A percentile compares a stretch with the other conserved stretches of the same genome.
Conservation (phyloP, 176 grass and related monocot species). For the Oryza rufipogon region DNA sequence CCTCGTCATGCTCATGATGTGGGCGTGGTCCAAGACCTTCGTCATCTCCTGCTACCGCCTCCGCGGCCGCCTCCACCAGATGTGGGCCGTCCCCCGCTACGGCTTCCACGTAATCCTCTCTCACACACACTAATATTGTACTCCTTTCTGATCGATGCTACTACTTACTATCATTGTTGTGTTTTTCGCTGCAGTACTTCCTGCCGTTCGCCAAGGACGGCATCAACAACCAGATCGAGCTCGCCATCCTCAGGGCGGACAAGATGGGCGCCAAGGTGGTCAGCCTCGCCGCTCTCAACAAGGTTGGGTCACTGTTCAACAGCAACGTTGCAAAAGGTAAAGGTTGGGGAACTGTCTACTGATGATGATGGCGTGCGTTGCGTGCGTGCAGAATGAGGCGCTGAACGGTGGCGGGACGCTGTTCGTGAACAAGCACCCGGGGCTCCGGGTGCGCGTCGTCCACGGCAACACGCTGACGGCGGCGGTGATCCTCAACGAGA, state of each 20-base stretch:
- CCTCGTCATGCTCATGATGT: constrained; percentile 64
- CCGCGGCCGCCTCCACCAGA: constrained; percentile 55
- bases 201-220: constrained; percentile 73
- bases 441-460: constrained; percentile 76
- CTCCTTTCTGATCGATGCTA: not conserved
- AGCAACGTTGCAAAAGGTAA: no score
- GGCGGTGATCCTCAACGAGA: constrained; percentile 87
- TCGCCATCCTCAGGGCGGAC: constrained; percentile 75
- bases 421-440: constrained; percentile 87
- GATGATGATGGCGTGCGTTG: no score
- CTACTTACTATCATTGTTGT: not conserved
- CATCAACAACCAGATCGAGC: constrained; percentile 89
- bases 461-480: constrained; percentile 95
- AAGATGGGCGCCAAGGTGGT: constrained; percentile 82
- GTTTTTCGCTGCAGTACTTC: constrained; percentile 61
- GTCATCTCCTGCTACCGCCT: constrained; percentile 67
- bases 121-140: not conserved
- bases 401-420: constrained; percentile 86
- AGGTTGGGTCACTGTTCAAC: constrained; percentile 43
- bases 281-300: constrained; percentile 94
- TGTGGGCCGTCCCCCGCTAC: constrained; percentile 66
- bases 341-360: no score
- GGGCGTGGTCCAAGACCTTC: constrained; percentile 88
- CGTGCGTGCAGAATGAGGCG: constrained; percentile 68
- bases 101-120: constrained; percentile 69